phyloP scores from a whole-genome alignment of 2,329 filamentous ascomycete species.

The Neonectria magnoliae region DNA sequence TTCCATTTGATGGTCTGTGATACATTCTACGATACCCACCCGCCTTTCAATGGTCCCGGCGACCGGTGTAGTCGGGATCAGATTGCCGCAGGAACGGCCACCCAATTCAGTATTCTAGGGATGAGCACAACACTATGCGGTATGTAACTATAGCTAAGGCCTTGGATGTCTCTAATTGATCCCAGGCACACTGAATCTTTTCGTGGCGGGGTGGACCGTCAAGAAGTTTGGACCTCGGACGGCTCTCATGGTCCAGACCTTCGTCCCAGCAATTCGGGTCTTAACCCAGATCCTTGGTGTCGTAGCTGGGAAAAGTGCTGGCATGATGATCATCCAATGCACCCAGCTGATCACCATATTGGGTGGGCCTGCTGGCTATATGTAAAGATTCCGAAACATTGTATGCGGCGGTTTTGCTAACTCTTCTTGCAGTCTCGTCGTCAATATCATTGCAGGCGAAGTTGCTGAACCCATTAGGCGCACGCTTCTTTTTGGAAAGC shows the following conservation, averaged over 20 bases:
- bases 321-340: slow-evolving; percentile 74
- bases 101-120: slow-evolving; percentile 71
- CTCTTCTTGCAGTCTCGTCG: slow-evolving; percentile 56
- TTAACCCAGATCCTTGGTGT: slow-evolving; percentile 73
- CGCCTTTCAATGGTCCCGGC: slow-evolving; percentile 56
- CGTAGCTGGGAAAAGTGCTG: slow-evolving; percentile 65
- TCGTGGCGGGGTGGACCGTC: slow-evolving; percentile 73
- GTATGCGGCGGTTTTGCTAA: neutral
- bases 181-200: slow-evolving; percentile 54
- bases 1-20: slow-evolving; percentile 80
- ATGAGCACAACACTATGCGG: slow-evolving; percentile 76
- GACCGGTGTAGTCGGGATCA: slow-evolving; percentile 69
- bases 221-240: slow-evolving; percentile 72
- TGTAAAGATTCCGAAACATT: slow-evolving; percentile 47
- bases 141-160: neutral
- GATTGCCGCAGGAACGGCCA: slow-evolving; percentile 72
- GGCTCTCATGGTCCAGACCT: slow-evolving; percentile 70
- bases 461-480: slow-evolving; percentile 67
- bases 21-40: slow-evolving; percentile 70
- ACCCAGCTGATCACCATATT: slow-evolving; percentile 75
- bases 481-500: slow-evolving; percentile 71
- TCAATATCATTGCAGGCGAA: slow-evolving; percentile 76
- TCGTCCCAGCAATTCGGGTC: slow-evolving; percentile 72
- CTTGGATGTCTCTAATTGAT: neutral
- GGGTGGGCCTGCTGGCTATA: slow-evolving; percentile 75